Evolutionary conservation across 345 rosid genomes (phyloP).

Genomic region (Euphorbia tirucalli): DNA sequence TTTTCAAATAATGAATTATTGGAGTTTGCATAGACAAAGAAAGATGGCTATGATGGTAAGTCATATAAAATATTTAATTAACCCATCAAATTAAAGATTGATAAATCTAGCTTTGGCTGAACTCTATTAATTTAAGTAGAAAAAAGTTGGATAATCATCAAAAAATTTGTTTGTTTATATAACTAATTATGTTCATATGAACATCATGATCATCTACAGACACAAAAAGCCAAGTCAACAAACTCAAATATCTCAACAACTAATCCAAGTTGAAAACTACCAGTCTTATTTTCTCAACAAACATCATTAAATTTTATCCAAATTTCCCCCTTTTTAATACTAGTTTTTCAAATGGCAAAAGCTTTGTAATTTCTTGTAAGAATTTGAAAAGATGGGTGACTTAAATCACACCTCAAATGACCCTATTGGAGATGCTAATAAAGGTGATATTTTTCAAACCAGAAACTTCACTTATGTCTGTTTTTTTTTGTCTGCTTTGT

Average conservation of each 20-base stretch:
- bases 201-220: neutral
- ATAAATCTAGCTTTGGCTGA: neutral
- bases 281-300: slow-evolving; percentile 30
- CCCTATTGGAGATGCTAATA: neutral
- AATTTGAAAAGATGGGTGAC: slow-evolving; percentile 17
- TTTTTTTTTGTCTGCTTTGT: neutral
- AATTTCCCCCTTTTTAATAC: neutral
- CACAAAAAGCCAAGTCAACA: slow-evolving; percentile 25
- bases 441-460: neutral
- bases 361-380: neutral
- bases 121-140: neutral
- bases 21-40: too few species aligned
- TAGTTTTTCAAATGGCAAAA: neutral
- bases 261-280: slow-evolving; percentile 26
- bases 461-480: neutral
- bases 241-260: slow-evolving; percentile 20
- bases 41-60: too few species aligned
- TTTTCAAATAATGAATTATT: too few species aligned
- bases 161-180: neutral
- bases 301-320: neutral
- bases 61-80: neutral
- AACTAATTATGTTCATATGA: too few species aligned
- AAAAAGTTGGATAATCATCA: neutral
- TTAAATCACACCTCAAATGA: slow-evolving; percentile 1
- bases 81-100: neutral